These are phyloP conservation scores for Arthrinium puccinioides DNA, from an alignment of 2,329 filamentous ascomycete species.

Conservation along the genomic window DNA sequence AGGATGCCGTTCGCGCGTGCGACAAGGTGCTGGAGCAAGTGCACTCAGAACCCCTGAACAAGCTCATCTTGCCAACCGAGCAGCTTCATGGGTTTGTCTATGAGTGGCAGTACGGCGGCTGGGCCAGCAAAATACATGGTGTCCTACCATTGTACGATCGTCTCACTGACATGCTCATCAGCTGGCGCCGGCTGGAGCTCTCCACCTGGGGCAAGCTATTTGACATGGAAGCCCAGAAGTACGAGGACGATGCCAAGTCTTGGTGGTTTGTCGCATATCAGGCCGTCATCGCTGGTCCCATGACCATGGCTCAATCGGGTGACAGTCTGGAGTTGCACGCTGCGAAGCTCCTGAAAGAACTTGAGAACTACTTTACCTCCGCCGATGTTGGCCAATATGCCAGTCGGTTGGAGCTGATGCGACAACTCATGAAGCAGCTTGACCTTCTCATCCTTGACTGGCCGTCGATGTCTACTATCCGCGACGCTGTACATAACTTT, in stretches of 20 bases:
- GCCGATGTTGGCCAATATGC: conserved; percentile 77
- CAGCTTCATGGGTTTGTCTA: conserved; percentile 79
- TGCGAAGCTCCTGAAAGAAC: conserved; percentile 62
- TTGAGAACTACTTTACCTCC: conserved; percentile 71
- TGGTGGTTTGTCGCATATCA: conserved; percentile 99
- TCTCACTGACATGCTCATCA: conserved; percentile 73
- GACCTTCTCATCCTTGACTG: conserved; percentile 52
- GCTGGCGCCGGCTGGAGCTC: conserved; percentile 85
- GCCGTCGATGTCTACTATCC: conserved; percentile 48
- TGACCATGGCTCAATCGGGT: conserved; percentile 53
- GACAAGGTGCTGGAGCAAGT: conserved; percentile 67
- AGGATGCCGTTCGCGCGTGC: conserved; percentile 70
- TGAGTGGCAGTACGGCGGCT: conserved; percentile 84
- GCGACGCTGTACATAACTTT: conserved; percentile 66
- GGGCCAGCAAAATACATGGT: conserved; percentile 74
- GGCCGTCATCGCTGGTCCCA: conserved; percentile 69
- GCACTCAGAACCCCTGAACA: conserved; percentile 78
- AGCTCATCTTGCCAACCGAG: conserved; percentile 78
- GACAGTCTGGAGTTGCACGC: conserved; percentile 57
- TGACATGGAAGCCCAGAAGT: conserved; percentile 73
- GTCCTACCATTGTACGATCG: conserved; percentile 65
- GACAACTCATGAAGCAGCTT: conserved; percentile 58
- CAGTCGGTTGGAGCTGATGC: conserved; percentile 64
- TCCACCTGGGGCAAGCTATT: conserved; percentile 88
- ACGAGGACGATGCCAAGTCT: conserved; percentile 67